Base-by-base conservation (phyloP, 805 yeast species). In the Candida insectalens region DNA sequence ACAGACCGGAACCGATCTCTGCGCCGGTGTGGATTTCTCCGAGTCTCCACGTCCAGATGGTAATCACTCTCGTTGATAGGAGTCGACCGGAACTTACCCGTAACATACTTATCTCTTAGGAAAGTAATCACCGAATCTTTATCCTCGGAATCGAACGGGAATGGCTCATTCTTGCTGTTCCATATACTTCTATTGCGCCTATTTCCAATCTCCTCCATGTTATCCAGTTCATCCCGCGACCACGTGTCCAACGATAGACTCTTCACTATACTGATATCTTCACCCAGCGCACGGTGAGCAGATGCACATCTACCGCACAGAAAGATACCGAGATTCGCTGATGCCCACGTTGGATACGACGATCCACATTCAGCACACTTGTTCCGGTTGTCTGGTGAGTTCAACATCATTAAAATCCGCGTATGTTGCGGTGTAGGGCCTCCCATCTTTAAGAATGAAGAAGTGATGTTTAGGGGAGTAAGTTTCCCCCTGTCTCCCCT, bases 271-370 rank as follows among this genome's bases (percentile, higher is more conserved):
- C 88, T 77, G 9, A 77, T 55, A 27, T 74, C 74, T 2, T 64
- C 45, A 1, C 85, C 83, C 28, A 83, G 61, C 36, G 70, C 69
- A 39, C 84, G 63, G 55, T 84, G 95, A 22, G 77, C 66, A 3
- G 83, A 74, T 6, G 94, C 89, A 65, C 95, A 84, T 43, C 92
- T 62, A 12, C 92, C 92, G 60, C 95, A 84, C 13, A 84, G 60
- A 38, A 84, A 76, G 4, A 83, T 59, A 19, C 94, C 94, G 28
- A 83, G 45, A 29, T 59, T 55, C 57, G 55, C 55, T 7, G 61
- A 55, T 3, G 64, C 62, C 64, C 63, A 59, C 4, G 81, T 83
- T 6, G 94, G 92, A 53, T 69, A 77, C 4, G 69, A 50, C 4
- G 74, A 59, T 3, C 72, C 71, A 58, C 94, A 83, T 51, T 83